Evolutionary conservation across 2,329 filamentous ascomycete genomes (phyloP), one percentile per base, ranked within the genome.

Genomic region (Aspergillus brasiliensis): DNA sequence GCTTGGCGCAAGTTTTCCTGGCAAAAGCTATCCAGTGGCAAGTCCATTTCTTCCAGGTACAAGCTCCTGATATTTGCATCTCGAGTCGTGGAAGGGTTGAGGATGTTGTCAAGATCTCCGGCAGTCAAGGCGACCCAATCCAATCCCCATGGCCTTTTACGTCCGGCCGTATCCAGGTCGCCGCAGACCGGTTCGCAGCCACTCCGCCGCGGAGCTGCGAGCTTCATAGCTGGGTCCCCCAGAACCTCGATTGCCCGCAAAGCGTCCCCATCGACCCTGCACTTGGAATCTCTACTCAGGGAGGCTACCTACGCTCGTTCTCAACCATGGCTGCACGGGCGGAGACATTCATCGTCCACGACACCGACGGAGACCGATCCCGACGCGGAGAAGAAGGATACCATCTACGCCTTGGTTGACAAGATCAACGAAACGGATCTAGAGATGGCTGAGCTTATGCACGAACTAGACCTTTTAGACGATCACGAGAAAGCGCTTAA

Each of bases 331-430:
- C 52, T 61, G 6, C 31, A 62, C 48, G 64, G 60, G 17, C 65
- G 60, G 51, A 65, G 73, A 55, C 55, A 66, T 46, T 49, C 66
- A 5, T 72, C 73, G 15, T 70, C 69, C 25, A 61, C 58, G 8
- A 59, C 65, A 10, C 21, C 64, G 28, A 58, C 62, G 27, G 62
- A 69, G 40, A 53, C 47, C 28, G 59, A 62, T 28, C 52, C 61
- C 19, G 56, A 64, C 27, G 56, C 63, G 37, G 62, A 64, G 40
- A 64, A 66, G 23, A 72, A 72, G 59, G 72, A 73, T 42, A 64
- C 65, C 10, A 66, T 78, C 52, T 77, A 74, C 57, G 62, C 47
- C 19, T 58, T 78, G 57, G 71, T 78, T 46, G 76, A 78, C 51
- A 69, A 67, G 51, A 77, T 79, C 61, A 70, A 73, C 28, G 58